phyloP scores from a whole-genome alignment of 768 basidiomycete species.

The Lactarius hengduanensis region DNA sequence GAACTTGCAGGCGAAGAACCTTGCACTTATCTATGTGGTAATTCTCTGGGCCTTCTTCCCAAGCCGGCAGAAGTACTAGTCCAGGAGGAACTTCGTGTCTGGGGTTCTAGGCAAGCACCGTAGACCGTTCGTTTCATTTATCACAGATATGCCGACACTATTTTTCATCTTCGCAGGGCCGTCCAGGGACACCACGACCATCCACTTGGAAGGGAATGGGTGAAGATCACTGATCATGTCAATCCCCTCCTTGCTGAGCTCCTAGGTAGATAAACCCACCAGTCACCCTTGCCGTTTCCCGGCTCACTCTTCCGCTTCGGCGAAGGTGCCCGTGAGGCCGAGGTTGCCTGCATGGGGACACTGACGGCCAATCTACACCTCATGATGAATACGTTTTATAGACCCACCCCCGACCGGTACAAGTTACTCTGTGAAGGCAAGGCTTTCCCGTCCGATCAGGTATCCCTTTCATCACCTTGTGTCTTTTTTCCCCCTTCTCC shows the following conservation, averaged over 20 bases:
- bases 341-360: constrained; percentile 95
- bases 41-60: constrained; percentile 85
- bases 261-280: constrained; percentile 56
- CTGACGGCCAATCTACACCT: constrained; percentile 95
- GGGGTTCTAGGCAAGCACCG: constrained; percentile 63
- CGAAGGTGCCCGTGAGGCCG: constrained; percentile 78
- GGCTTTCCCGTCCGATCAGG: constrained; percentile 97
- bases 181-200: constrained; percentile 90
- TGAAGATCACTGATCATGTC: constrained; percentile 67
- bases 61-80: constrained; percentile 71
- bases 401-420: constrained; percentile 77
- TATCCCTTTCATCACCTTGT: constrained; percentile 32
- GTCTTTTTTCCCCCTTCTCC: background rate
- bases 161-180: constrained; percentile 48
- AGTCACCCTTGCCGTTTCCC: constrained; percentile 10
- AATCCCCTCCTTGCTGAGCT: constrained; percentile 75
- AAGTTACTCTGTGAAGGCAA: constrained; percentile 94
- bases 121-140: constrained; percentile 22
- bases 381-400: constrained; percentile 93
- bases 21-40: constrained; percentile 90
- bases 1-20: constrained; percentile 43
- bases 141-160: constrained; percentile 23
- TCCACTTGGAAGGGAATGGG: constrained; percentile 83
- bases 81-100: constrained; percentile 79
- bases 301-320: constrained; percentile 30